Base-by-base conservation (phyloP, 345 rosid genomes). In the Moringa oleifera region DNA sequence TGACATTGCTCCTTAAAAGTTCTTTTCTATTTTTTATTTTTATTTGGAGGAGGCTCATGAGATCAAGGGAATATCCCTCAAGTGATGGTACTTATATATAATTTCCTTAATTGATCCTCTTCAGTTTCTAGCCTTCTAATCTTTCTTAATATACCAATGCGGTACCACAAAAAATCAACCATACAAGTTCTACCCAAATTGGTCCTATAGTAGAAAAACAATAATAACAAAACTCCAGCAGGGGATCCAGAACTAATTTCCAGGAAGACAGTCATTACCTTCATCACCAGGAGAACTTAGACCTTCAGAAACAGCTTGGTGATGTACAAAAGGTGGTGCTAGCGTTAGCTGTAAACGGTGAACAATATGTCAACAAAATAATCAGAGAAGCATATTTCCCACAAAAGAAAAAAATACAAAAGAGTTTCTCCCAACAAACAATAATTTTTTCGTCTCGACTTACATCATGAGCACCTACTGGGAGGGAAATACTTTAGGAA, bases 281-380 rank as follows among this genome's bases (percentile, higher is more conserved):
- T 79, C 77, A 72, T 68, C 68, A 63, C 67, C 61, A 23, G 80
- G 76, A 41, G 73, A 71, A 66, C 75, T 72, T 57, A 75, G 62
- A 53, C 77, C 80, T 2, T 70, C 79, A 55, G 85, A 72, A 58
- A 59, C 73, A 41, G 75, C 33, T 53, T 70, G 80, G 66, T 80
- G 80, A 24, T 70, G 61, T 63, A 65, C 74, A 62, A 69, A 6
- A 37, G 84, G 74, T 69, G 77, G 62, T 61, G 81, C 79, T 53
- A 74, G 84, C 66, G 73, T 69, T 31, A 72, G 71, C 73, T 80
- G 84, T 67, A 80, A 77, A 41, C 77, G 84, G 81, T 80, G 81
- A 63, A 59, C 33, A 33, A 58, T 51, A 9, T 51, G 46, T 52
- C 25, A 55, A 23, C 25, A 67, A 63, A 59, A 41, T 17, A 55